Base-by-base conservation (phyloP, 768 basidiomycete genomes). In the Cytidiella melzeri region DNA sequence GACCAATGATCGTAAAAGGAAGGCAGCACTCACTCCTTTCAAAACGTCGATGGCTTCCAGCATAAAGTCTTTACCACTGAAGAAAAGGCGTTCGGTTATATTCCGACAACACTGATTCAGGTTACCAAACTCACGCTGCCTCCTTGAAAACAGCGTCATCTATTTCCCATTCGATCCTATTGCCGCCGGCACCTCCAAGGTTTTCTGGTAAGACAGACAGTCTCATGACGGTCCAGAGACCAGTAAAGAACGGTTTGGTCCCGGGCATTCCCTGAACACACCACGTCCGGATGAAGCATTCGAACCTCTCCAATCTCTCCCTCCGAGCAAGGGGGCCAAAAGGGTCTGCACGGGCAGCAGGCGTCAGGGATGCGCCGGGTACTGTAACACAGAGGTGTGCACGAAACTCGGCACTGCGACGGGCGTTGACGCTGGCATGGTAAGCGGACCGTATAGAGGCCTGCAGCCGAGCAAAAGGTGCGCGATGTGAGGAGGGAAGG, bases 131-230 rank as follows among this genome's bases (percentile, higher is more conserved):
- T 73, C 74, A 92, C 92, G 88, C 92, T 55, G 91, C 80, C 68
- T 95, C 92, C 61, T 92, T 86, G 70, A 94, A 91, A 13, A 94
- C 89, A 18, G 91, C 91, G 71, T 95, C 92, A 65, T 95, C 92
- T 19, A 94, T 72, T 70, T 92, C 89, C 92, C 92, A 95, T 58
- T 87, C 78, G 47, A 94, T 81, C 57, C 77, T 73, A 58, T 71
- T 73, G 26, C 66, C 64, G 41, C 90, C 92, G 27, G 87, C 87
- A 47, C 92, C 92, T 41, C 92, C 91, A 36, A 90, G 73, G 40
- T 77, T 75, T 61, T 83, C 80, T 43, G 91, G 89, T 40, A 93
- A 75, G 38, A 83, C 80, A 62, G 93, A 90, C 34, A 92, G 69
- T 53, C 89, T 77, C 73, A 94, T 76, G 50, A 86, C 70, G 6